A percentile compares a stretch with the other conserved stretches of the same genome.
These are phyloP conservation scores for Eustoma russellianum DNA, from an alignment of 257 asterid species.

Conservation along the genomic window DNA sequence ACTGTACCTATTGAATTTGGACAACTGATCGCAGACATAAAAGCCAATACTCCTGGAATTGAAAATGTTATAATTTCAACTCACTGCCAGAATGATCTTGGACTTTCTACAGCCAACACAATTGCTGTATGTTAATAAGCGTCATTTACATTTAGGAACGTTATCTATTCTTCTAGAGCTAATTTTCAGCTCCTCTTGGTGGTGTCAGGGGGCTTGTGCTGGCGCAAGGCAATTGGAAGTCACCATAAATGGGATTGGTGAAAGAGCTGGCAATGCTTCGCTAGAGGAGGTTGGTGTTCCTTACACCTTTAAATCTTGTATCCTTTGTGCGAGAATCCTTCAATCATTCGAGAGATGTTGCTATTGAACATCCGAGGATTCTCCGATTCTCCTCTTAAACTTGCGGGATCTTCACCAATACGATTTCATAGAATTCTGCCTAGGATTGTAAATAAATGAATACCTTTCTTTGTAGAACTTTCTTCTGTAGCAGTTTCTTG, in stretches of 20 bases:
- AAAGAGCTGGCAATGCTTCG: conserved; percentile 98
- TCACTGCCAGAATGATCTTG: conserved; percentile 96
- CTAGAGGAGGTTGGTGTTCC: conserved; percentile 68
- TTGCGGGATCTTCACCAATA: no score
- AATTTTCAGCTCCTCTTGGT: conserved; percentile 3
- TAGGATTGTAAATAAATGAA: no score
- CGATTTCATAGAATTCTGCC: no score
- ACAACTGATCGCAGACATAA: conserved; percentile 70
- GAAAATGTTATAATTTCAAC: conserved; percentile 87
- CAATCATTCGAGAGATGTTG: no score
- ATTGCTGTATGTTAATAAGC: conserved; percentile 43
- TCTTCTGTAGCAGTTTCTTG: no score
- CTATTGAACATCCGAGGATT: no score
- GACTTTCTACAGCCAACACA: conserved; percentile 89
- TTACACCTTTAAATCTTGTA: not conserved
- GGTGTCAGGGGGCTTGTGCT: conserved; percentile 71
- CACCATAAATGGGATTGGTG: conserved; percentile 96
- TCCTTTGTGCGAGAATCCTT: not conserved
- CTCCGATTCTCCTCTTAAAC: no score
- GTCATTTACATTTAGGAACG: conserved; percentile 9
- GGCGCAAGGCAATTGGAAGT: conserved; percentile 98
- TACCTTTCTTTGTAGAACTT: no score
- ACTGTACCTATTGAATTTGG: conserved; percentile 75
- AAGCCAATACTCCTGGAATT: conserved; percentile 81
- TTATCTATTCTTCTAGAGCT: conserved; percentile 7